phyloP scores from a whole-genome alignment of 2,329 filamentous ascomycete genomes.

The Colletotrichum sp. region DNA sequence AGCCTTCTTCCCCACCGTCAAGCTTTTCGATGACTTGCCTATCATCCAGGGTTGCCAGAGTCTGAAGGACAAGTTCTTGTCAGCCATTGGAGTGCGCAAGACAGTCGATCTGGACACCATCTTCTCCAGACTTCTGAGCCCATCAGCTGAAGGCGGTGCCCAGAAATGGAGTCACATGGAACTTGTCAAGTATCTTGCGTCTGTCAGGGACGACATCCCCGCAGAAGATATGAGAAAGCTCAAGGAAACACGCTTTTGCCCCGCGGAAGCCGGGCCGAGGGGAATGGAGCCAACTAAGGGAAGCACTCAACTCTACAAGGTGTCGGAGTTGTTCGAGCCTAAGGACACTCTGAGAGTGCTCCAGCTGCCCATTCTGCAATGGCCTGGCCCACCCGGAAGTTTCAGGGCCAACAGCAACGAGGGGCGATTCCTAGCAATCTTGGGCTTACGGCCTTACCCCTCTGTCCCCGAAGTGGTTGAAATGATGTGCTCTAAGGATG shows the following conservation, averaged over 20 bases:
- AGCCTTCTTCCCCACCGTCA: conserved; percentile 92
- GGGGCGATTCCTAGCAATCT: conserved; percentile 71
- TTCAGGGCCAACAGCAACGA: conserved; percentile 72
- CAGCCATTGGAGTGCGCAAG: conserved; percentile 86
- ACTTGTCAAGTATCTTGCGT: conserved; percentile 91
- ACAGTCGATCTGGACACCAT: conserved; percentile 95
- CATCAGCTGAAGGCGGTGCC: conserved; percentile 55
- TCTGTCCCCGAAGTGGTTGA: conserved; percentile 75
- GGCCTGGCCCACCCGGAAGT: conserved; percentile 71
- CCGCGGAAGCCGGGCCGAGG: conserved; percentile 69
- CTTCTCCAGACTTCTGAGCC: conserved; percentile 81
- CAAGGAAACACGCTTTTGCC: conserved; percentile 79
- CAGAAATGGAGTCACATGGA: conserved; percentile 91
- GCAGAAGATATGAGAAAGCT: conserved; percentile 79
- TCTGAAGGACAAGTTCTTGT: conserved; percentile 90
- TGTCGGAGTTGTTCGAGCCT: conserved; percentile 84
- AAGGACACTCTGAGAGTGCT: conserved; percentile 72
- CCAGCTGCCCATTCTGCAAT: conserved; percentile 78
- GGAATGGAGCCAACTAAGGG: conserved; percentile 60
- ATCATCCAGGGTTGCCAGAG: conserved; percentile 76
- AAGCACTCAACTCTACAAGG: conserved; percentile 65
- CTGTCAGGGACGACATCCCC: conserved; percentile 89
- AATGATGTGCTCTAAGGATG: conserved; percentile 72
- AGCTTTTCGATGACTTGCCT: conserved; percentile 92
- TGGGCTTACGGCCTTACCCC: conserved; percentile 79